Base-by-base conservation (phyloP, 345 rosid genomes). In the Syzygium aqueum region DNA sequence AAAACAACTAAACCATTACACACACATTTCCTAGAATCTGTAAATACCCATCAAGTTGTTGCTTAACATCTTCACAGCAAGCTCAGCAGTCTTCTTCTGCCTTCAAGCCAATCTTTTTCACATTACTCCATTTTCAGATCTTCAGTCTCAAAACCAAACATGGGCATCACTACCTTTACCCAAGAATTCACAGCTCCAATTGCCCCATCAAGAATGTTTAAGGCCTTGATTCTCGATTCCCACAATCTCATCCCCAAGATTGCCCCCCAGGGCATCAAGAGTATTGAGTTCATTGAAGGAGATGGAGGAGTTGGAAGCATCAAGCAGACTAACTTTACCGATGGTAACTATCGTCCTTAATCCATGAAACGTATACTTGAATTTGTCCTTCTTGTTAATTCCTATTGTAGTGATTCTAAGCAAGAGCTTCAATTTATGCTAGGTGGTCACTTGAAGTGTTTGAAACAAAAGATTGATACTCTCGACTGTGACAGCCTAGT, bases 281-380 rank as follows among this genome's bases (percentile, higher is more conserved):
- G 83, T 53, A 33, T 88, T 3, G 88, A 90, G 80, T 80, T 77
- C 50, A 28, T 92, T 46, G 82, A 90, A 86, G 94, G 94, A 3
- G 85, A 88, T 88, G 94, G 94, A 23, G 94, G 93, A 19, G 89
- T 87, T 23, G 92, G 92, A 65, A 91, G 86, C 86, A 88, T 90
- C 86, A 92, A 85, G 85, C 57, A 88, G n/a, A 30, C 87, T 23
- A 91, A 56, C 84, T 87, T 84, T 40, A 40, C 54, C 8, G 85
- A 51, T 16, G 85, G 30, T 80, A 43, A 80, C 28, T 61, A 6
- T 6, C 46, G 3, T 43, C 46, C 46, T 43, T 43, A 43, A 5
- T 43, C 46, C 7, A 1, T 43, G 46, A 43, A 4, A 6, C 46
- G 46, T 43, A 43, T 43, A 43, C 17, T 3, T 27, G 65, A 59